These are phyloP conservation scores for Telfairia occidentalis DNA, from an alignment of 331 rosid species.

Conservation along the genomic window DNA sequence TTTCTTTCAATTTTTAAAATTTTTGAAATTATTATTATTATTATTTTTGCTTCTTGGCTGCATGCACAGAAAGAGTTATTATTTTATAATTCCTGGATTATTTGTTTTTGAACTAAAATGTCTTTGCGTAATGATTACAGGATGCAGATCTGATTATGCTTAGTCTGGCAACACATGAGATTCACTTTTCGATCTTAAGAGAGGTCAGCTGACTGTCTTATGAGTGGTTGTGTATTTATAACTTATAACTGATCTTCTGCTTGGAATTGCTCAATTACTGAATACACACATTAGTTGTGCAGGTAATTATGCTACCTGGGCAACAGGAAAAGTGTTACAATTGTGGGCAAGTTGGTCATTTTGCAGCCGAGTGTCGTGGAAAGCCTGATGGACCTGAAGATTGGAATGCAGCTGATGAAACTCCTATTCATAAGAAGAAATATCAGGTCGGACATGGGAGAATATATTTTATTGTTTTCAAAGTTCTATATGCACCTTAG, in stretches of 20 bases:
- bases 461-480: conserved; percentile 15
- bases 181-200: conserved; percentile 90
- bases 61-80: background rate
- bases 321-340: conserved; percentile 80
- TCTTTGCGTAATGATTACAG: conserved; percentile 27
- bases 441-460: conserved; percentile 67
- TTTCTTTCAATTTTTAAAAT: too few relatives aligned
- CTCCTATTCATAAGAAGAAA: conserved; percentile 85
- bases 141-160: conserved; percentile 98
- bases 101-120: conserved; percentile 7
- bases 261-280: conserved; percentile 21
- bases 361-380: conserved; percentile 89
- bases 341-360: conserved; percentile 92
- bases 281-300: conserved; percentile 23
- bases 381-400: conserved; percentile 30
- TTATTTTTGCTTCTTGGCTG: background rate
- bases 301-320: conserved; percentile 81
- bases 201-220: conserved; percentile 51
- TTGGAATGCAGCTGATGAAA: conserved; percentile 55
- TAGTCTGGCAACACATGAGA: conserved; percentile 83
- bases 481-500: background rate
- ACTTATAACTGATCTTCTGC: conserved; percentile 19
- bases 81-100: conserved; percentile 15
- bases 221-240: background rate
- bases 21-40: too few relatives aligned